Percentiles rank a stretch among this genome's conserved stretches.
phyloP scores from a whole-genome alignment of 1,139 yeast genomes.

The Hanseniaspora sp. region DNA sequence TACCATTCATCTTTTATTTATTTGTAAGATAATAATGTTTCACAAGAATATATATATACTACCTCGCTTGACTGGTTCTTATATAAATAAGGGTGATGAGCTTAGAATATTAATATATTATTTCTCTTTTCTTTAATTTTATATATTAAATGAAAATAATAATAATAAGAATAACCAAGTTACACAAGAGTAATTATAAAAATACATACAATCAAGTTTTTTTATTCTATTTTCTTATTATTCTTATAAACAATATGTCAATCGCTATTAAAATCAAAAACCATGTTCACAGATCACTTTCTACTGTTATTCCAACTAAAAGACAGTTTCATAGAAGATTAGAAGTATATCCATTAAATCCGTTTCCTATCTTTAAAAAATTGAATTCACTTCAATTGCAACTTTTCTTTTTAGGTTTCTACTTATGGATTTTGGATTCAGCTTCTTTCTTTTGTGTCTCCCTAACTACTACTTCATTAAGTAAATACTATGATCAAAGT shows the following conservation, averaged over 20 bases:
- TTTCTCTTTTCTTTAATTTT: too few relatives aligned
- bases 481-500: slow-evolving; percentile 34
- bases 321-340: slow-evolving; percentile 5
- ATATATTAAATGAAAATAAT: too few relatives aligned
- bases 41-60: too few relatives aligned
- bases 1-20: too few relatives aligned
- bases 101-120: too few relatives aligned
- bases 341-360: slow-evolving; percentile 25
- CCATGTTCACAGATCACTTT: slow-evolving; percentile 7
- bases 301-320: slow-evolving; percentile 12
- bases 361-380: slow-evolving; percentile 30
- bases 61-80: too few relatives aligned
- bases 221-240: too few relatives aligned
- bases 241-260: neutral
- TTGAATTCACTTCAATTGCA: slow-evolving; percentile 35
- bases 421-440: slow-evolving; percentile 45
- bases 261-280: neutral
- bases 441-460: slow-evolving; percentile 47
- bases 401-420: slow-evolving; percentile 37
- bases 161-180: too few relatives aligned
- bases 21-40: too few relatives aligned
- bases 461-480: slow-evolving; percentile 37
- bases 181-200: too few relatives aligned
- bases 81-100: too few relatives aligned
- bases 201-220: too few relatives aligned